phyloP scores from a whole-genome alignment of 352 stramenopile species.

The Proteromonas lacertae region DNA sequence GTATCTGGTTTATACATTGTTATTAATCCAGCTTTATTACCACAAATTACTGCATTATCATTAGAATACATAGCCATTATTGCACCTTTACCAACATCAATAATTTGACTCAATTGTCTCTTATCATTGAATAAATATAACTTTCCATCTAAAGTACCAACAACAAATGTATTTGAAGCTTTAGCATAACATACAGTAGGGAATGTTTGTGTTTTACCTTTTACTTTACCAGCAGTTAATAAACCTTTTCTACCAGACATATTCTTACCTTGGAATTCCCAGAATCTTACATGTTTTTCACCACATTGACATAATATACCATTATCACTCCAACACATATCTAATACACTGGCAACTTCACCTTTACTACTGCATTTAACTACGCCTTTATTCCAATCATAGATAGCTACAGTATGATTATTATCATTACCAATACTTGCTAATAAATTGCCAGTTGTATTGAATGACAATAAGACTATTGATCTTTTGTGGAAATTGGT shows the following conservation, averaged over 20 bases:
- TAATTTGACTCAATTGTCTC: too few species aligned
- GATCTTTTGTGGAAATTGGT: slow-evolving; percentile 26
- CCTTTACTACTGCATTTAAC: slow-evolving; percentile 5
- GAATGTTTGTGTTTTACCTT: neutral
- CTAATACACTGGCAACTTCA: neutral
- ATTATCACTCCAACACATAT: neutral
- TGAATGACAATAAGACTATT: slow-evolving; percentile 19
- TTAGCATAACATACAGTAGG: too few species aligned
- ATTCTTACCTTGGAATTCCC: slow-evolving; percentile 6
- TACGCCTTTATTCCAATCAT: slow-evolving; percentile 6
- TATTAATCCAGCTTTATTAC: slow-evolving; percentile 12
- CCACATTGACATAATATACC: neutral
- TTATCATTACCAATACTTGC: slow-evolving; percentile 30
- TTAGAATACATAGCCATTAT: too few species aligned
- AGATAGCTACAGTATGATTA: slow-evolving; percentile 7
- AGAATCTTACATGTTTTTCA: slow-evolving; percentile 13
- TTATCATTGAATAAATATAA: slow-evolving; percentile 19
- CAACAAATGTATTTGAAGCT: slow-evolving; percentile 8
- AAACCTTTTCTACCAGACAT: slow-evolving; percentile 4
- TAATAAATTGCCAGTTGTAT: slow-evolving; percentile 20
- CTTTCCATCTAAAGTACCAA: slow-evolving; percentile 15
- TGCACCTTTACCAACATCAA: too few species aligned
- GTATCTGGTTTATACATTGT: slow-evolving; percentile 8
- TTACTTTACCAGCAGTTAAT: neutral
- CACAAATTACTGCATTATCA: slow-evolving; percentile 10